Base-by-base conservation (phyloP, 768 basidiomycete species). In the Tubosaeta sp. region DNA sequence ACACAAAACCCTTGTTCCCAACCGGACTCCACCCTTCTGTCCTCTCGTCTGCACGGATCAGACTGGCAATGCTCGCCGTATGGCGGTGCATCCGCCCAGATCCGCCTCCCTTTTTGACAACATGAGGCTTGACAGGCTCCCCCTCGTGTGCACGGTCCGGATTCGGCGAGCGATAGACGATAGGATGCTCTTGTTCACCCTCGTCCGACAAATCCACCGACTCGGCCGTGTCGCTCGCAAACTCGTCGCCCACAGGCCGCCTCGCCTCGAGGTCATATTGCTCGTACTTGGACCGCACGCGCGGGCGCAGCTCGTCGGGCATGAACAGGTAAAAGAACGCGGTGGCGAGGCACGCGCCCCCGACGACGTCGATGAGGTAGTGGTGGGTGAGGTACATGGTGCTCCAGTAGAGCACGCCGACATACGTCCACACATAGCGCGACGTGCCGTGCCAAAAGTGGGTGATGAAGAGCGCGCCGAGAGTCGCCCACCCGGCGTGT, bases 311-410 rank as follows among this genome's bases (percentile, higher is more conserved):
- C 51, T 87, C 84, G 55, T 87, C 83, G 0, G 94, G 92, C 62
- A 97, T 83, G 71, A 85, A 86, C 56, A 89, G 62, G 73, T 92
- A 97, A 77, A 97, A 98, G 62, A 81, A 85, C 18, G 80, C 78
- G 32, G 87, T 85, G 42, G 94, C 87, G 55, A 99, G 80, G 65
- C 94, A 95, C 0, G 88, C 90, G 13, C 96, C 96, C 10, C 85
- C 90, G 44, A 93, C 90, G 65, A 97, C 90, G 65, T 99, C 96
- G 71, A 99, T 94, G 64, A 99, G 87, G 76, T 98, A 98, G 73
- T 98, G 95, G 69, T 96, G 93, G 4, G 90, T 91, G 61, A 95
- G 86, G 74, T 95, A 97, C 95, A 98, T 98, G 21, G 95, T 97
- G 10, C 90, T 86, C 96, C 96, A 99, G 68, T 95, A 98, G 4